Conservation (phyloP, 805 yeast genomes). For the Trichomonascus vanleenenianus region DNA sequence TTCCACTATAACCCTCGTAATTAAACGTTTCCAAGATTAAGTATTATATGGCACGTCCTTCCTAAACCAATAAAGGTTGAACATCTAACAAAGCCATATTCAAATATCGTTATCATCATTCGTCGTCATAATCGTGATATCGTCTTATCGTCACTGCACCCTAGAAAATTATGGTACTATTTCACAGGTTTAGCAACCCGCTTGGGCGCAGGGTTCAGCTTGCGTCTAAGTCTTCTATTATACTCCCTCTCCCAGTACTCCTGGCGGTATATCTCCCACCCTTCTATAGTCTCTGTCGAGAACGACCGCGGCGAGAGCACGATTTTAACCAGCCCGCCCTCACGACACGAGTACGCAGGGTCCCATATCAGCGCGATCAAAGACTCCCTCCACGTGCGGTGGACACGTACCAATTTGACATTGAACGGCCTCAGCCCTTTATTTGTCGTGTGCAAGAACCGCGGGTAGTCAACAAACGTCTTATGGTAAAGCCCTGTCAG, state of each 20-base stretch:
- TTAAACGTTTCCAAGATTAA: too few relatives aligned
- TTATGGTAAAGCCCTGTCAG: constrained; percentile 84
- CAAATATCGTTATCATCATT: too few relatives aligned
- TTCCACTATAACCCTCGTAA: too few relatives aligned
- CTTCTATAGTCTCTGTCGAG: constrained; percentile 75
- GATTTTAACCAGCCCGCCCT: constrained; percentile 73
- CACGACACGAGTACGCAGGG: constrained; percentile 21
- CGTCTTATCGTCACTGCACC: neutral
- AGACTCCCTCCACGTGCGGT: constrained; percentile 23
- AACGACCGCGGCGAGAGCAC: constrained; percentile 77
- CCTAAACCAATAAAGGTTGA: too few relatives aligned
- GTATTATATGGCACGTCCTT: too few relatives aligned
- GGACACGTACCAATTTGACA: constrained; percentile 48
- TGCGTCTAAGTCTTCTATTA: constrained; percentile 5
- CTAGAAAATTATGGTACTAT: neutral
- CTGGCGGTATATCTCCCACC: constrained; percentile 89
- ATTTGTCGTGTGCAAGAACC: constrained; percentile 74
- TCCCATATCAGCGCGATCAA: constrained; percentile 19
- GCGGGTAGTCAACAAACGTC: constrained; percentile 74
- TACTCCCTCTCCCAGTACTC: constrained; percentile 92
- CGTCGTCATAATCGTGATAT: neutral
- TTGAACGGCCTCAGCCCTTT: constrained; percentile 83
- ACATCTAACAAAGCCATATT: too few relatives aligned
- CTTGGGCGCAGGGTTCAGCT: constrained; percentile 2
- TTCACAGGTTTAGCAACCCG: neutral